Percentiles rank a stretch among this genome's conserved stretches.
These are phyloP conservation scores for Hortiboletus campestris DNA, from an alignment of 768 basidiomycete species.

Conservation along the genomic window DNA sequence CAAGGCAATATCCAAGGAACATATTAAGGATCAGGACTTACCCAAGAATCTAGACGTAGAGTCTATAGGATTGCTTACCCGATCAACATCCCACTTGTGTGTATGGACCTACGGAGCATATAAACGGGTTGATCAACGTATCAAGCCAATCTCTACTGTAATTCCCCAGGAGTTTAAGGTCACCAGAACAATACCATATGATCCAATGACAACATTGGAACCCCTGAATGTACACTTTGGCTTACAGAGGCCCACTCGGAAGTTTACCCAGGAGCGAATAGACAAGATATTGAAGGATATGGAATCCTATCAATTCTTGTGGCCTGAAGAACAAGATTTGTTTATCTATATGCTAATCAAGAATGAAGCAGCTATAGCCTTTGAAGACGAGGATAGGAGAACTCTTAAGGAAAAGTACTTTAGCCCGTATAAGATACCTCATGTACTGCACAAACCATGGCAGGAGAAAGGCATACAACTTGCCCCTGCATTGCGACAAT, in stretches of 20 bases:
- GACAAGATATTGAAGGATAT: background rate
- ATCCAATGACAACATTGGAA: no score
- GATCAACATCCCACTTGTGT: no score
- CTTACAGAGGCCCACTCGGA: background rate
- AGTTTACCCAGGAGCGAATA: background rate
- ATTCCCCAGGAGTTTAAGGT: no score
- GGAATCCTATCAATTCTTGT: background rate
- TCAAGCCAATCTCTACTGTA: no score
- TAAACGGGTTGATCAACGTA: no score
- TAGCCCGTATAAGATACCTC: background rate
- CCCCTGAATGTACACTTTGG: no score
- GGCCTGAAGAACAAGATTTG: background rate
- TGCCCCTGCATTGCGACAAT: background rate
- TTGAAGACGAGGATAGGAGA: background rate
- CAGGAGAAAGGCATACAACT: background rate
- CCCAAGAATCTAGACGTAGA: no score
- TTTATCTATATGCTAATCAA: background rate
- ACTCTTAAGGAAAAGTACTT: background rate
- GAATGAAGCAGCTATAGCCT: background rate
- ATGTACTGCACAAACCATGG: background rate
- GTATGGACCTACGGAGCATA: no score
- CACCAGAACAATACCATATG: no score
- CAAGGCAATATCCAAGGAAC: no score
- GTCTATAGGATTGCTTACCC: no score
- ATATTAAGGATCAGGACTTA: no score